phyloP scores from a whole-genome alignment of 805 yeast genomes.

The Teunomyces barrocoloradensis region DNA sequence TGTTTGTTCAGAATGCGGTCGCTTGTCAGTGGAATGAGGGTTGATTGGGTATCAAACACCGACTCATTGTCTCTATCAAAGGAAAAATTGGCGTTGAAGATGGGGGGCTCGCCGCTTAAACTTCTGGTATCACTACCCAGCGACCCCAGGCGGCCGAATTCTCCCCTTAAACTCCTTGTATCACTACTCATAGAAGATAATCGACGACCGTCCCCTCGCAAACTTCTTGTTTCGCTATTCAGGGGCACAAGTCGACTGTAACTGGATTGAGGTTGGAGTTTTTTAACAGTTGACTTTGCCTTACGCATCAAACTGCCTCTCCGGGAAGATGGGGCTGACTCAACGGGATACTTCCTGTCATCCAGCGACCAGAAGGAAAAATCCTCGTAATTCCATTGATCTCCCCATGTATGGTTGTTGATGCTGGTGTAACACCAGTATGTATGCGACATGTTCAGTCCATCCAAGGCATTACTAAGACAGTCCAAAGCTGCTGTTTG shows the following conservation, averaged over 20 bases:
- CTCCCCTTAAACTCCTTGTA: background rate
- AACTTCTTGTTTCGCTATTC: background rate
- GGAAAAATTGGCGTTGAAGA: background rate
- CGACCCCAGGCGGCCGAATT: background rate
- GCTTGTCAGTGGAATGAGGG: constrained; percentile 21
- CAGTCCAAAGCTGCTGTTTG: constrained; percentile 89
- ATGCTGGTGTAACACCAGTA: constrained; percentile 80
- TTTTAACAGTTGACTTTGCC: constrained; percentile 8
- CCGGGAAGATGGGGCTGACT: constrained; percentile 5
- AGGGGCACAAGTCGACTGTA: background rate
- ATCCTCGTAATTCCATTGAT: constrained; percentile 91
- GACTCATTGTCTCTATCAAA: constrained; percentile 11
- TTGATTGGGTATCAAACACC: constrained; percentile 18
- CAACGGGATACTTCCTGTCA: constrained; percentile 35
- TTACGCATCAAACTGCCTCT: constrained; percentile 8
- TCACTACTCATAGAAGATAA: background rate
- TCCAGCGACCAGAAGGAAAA: constrained; percentile 81
- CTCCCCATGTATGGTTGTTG: constrained; percentile 85
- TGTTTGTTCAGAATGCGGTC: constrained; percentile 25
- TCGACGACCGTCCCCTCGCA: background rate
- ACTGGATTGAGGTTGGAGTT: background rate
- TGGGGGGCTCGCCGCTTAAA: background rate
- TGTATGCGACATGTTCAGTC: constrained; percentile 66
- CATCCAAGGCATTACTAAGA: constrained; percentile 72
- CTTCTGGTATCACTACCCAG: constrained; percentile 2